Conservation (phyloP, 148 eudicot species). For the Fagopyrum tataricum region DNA sequence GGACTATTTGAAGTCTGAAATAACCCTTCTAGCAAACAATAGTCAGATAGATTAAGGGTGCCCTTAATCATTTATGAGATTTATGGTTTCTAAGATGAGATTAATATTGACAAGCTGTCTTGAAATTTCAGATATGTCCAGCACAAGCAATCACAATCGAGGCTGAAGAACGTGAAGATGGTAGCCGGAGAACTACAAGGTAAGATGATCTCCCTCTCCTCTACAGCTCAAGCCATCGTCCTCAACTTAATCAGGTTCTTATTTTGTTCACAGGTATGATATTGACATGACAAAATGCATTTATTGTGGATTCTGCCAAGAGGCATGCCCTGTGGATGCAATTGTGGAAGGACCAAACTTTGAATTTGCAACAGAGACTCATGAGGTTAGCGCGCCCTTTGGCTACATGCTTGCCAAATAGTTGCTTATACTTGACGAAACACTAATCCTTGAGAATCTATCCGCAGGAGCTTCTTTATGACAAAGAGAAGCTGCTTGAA, state of each 20-base stretch:
- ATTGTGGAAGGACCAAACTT: constrained; percentile 98
- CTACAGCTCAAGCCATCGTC: neutral
- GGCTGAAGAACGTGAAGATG: constrained; percentile 97
- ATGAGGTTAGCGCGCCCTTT: constrained; percentile 41
- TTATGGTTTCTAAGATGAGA: neutral
- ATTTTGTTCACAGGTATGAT: constrained; percentile 38
- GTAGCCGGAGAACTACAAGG: constrained; percentile 95
- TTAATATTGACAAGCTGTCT: neutral
- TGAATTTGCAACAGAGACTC: constrained; percentile 96
- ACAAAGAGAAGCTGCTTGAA: constrained; percentile 97
- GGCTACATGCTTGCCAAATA: neutral
- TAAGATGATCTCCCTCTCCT: constrained; percentile 11
- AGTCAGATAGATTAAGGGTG: neutral
- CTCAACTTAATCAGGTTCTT: neutral
- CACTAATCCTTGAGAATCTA: neutral
- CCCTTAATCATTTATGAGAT: neutral
- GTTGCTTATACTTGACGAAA: no score
- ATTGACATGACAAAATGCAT: constrained; percentile 85
- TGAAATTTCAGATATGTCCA: constrained; percentile 56
- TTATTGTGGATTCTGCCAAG: constrained; percentile 99
- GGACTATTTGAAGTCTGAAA: neutral
- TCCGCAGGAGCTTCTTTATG: constrained; percentile 22
- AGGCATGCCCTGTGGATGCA: constrained; percentile 98
- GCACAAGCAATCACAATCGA: constrained; percentile 98
- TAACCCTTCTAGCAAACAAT: neutral